Evolutionary conservation across 2,329 filamentous ascomycete genomes (phyloP), one percentile per base, ranked within the genome.

Genomic region (Colletotrichum paranaense): DNA sequence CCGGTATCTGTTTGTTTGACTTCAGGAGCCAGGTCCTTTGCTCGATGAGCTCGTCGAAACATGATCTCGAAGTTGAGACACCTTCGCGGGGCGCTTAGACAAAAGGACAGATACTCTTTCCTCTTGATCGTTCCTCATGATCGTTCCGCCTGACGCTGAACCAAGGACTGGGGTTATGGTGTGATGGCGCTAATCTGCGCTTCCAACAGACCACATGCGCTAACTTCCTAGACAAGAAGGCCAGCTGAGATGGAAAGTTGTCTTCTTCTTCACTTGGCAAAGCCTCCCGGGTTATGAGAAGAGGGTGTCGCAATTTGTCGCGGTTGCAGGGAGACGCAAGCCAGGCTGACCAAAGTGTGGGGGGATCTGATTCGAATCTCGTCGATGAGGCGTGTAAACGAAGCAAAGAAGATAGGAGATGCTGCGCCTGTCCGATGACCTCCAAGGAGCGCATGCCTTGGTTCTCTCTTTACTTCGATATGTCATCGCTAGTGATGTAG

Each of bases 41-140:
- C 55, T 65, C 56, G 56, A 63, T 75, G 56, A 35, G 30, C 66
- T 42, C 28, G 57, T 74, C 62, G 65, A 75, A 70, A 74, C 42
- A 52, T 52, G 52, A 74, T 71, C 56, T 22, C 62, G 42, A 53
- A 32, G 42, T 70, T 56, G 70, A 74, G 70, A 74, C 73, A 73
- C 11, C 11, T 12, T 62, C 53, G 49, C 62, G 42, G 67, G 67
- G 67, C 62, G 62, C 52, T 67, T 67, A 57, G 62, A 49, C 58
- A 62, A 57, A 52, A 66, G 30, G 49, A 46, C 35, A 72, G 49
- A 64, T 59, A n/a, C 24, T 42, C 70, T 11, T 68, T 58, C 58
- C 38, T 49, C 66, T 70, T 70, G 70, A 70, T 60, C 60, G 4
- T 65, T 56, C 66, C 70, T 22, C 22, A 22, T 70, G 70, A 70